Percentiles rank a stretch among this genome's conserved stretches.
phyloP scores from a whole-genome alignment of 2,329 filamentous ascomycete species.

The Xylariaceae sp. region DNA sequence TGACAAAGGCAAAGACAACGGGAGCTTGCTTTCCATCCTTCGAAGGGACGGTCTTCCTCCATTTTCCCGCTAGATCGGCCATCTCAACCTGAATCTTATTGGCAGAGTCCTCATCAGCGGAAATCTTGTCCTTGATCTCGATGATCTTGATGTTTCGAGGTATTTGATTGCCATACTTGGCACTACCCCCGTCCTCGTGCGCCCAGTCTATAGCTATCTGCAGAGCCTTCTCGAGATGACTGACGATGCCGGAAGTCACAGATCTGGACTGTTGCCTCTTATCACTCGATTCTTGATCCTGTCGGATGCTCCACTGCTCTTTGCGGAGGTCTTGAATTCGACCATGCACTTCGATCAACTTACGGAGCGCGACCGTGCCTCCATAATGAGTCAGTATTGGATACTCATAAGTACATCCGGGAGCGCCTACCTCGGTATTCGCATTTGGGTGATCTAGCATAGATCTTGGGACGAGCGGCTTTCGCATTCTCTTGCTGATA shows the following conservation, averaged over 20 bases:
- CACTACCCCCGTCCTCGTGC: conserved; percentile 22
- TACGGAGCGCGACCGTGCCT: conserved; percentile 25
- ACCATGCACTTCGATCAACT: conserved; percentile 23
- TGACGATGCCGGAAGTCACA: conserved; percentile 18
- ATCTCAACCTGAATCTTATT: conserved; percentile 20
- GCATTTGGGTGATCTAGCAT: conserved; percentile 22
- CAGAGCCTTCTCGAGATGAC: conserved; percentile 19
- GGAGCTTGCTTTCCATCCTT: conserved; percentile 15
- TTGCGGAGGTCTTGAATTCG: conserved; percentile 25
- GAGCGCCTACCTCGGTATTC: conserved; percentile 29
- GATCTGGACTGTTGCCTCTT: conserved; percentile 3
- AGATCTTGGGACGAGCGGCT: conserved; percentile 28
- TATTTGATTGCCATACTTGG: conserved; percentile 15
- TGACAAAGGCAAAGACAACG: conserved; percentile 30
- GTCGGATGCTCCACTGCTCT: conserved; percentile 9
- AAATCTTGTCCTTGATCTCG: conserved; percentile 13
- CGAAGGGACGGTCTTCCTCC: conserved; percentile 14
- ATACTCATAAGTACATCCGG: background rate
- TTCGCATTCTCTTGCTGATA: conserved; percentile 23
- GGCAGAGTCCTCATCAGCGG: conserved; percentile 14
- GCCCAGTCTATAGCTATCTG: conserved; percentile 25
- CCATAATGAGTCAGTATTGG: conserved; percentile 7
- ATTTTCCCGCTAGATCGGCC: conserved; percentile 17
- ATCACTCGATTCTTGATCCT: background rate
- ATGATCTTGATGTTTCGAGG: conserved; percentile 23